These are phyloP conservation scores for Zymoseptoria pseudotritici DNA, from an alignment of 2,329 filamentous ascomycete species.

Conservation along the genomic window DNA sequence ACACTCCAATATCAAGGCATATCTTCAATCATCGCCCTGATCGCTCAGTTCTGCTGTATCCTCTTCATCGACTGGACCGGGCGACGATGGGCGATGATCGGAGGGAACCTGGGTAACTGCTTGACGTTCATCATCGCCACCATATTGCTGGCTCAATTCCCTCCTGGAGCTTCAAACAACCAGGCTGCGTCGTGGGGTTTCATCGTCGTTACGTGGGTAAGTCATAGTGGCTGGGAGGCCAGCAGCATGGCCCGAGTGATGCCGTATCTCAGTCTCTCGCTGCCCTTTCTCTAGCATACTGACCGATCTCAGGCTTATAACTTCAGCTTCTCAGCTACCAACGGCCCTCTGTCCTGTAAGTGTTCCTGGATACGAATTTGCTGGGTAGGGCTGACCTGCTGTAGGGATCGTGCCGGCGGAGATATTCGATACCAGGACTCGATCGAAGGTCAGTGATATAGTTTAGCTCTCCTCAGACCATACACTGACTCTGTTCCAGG, in stretches of 20 bases:
- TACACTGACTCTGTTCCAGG: slow-evolving; percentile 46
- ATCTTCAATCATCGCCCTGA: slow-evolving; percentile 60
- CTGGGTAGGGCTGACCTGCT: neutral
- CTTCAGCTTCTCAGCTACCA: slow-evolving; percentile 65
- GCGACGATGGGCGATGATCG: slow-evolving; percentile 64
- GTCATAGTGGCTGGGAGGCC: too few relatives aligned
- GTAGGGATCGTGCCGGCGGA: slow-evolving; percentile 32
- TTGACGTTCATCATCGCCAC: slow-evolving; percentile 65
- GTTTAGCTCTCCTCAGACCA: neutral
- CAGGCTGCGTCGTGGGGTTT: slow-evolving; percentile 61
- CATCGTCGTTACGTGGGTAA: slow-evolving; percentile 66
- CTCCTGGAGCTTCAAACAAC: slow-evolving; percentile 47
- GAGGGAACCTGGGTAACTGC: slow-evolving; percentile 64
- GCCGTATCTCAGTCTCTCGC: too few relatives aligned
- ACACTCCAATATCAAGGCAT: slow-evolving; percentile 71
- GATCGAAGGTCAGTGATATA: slow-evolving; percentile 56
- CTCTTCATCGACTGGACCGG: slow-evolving; percentile 62
- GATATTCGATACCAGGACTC: slow-evolving; percentile 64
- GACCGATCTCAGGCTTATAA: slow-evolving; percentile 48
- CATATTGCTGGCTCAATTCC: slow-evolving; percentile 51
- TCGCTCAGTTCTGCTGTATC: slow-evolving; percentile 63
- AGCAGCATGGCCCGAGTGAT: too few relatives aligned
- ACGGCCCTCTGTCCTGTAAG: slow-evolving; percentile 55
- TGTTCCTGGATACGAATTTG: neutral
- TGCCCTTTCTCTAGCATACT: too few relatives aligned